Conservation (phyloP, 1,139 yeast genomes). For the Geotrichum reessii region DNA sequence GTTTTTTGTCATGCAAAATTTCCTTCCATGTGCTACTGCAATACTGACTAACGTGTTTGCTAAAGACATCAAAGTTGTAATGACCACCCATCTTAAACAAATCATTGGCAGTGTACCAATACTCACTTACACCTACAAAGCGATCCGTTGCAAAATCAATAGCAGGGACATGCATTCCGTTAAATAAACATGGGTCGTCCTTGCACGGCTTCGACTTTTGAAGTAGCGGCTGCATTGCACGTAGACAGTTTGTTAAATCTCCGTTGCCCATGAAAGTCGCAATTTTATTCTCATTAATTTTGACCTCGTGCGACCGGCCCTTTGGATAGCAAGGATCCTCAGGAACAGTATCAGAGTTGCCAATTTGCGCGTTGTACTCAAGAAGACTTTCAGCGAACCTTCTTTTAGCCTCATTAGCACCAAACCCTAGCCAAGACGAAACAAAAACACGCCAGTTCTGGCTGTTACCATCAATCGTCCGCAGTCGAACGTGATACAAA, state of each 20-base stretch:
- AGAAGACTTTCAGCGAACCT: conserved; percentile 42
- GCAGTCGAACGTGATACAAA: conserved; percentile 47
- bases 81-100: conserved; percentile 40
- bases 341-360: conserved; percentile 23
- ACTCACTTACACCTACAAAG: conserved; percentile 75
- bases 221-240: conserved; percentile 56
- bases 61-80: conserved; percentile 41
- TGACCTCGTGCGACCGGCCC: conserved; percentile 26
- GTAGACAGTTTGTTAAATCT: conserved; percentile 51
- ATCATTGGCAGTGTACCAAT: conserved; percentile 65
- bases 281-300: conserved; percentile 27
- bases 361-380: conserved; percentile 10
- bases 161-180: conserved; percentile 49
- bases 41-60: conserved; percentile 43
- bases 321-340: conserved; percentile 63
- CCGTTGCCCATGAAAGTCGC: conserved; percentile 54
- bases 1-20: conserved; percentile 33
- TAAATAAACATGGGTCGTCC: conserved; percentile 41
- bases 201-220: conserved; percentile 39
- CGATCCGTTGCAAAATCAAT: conserved; percentile 60
- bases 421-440: conserved; percentile 72
- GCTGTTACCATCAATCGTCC: conserved; percentile 38
- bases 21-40: conserved; percentile 46
- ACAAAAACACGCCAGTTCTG: conserved; percentile 54
- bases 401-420: conserved; percentile 65